A percentile compares a stretch with the other conserved stretches of the same genome.
Evolutionary conservation across 345 rosid genomes (phyloP).

Genomic region (Schrenkiella parvula): DNA sequence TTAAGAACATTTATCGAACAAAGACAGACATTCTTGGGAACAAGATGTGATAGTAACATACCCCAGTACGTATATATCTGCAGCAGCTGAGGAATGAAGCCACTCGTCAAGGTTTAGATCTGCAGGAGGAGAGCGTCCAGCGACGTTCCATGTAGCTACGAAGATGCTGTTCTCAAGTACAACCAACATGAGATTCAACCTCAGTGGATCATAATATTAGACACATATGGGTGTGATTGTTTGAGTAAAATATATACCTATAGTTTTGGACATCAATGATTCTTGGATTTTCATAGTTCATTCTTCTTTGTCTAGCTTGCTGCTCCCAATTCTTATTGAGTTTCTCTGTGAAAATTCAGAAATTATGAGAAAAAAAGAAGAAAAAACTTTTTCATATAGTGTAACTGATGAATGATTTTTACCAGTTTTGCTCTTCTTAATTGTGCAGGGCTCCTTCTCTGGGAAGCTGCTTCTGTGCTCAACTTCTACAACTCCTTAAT

Average conservation of each 20-base stretch:
- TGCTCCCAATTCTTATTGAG: constrained; percentile 64
- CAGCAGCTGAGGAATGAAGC: constrained; percentile 96
- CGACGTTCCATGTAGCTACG: constrained; percentile 96
- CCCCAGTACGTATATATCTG: constrained; percentile 97
- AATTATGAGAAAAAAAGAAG: not conserved
- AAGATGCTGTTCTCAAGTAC: constrained; percentile 62
- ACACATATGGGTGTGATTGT: not conserved
- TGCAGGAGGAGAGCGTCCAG: constrained; percentile 83
- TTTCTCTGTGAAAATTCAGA: constrained; percentile 54
- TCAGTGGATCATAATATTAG: not conserved
- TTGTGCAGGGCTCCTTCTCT: constrained; percentile 66
- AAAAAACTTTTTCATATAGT: not conserved
- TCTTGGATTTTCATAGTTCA: constrained; percentile 92
- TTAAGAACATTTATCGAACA: not conserved
- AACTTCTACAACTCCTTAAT: constrained; percentile 63
- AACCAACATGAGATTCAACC: not conserved
- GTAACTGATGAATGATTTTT: not conserved
- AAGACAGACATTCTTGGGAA: not conserved
- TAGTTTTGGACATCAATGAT: constrained; percentile 93
- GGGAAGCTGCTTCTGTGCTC: constrained; percentile 74
- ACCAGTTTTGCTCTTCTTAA: constrained; percentile 95
- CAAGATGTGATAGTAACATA: constrained; percentile 27
- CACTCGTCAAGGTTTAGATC: constrained; percentile 89
- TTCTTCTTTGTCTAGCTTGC: constrained; percentile 61
- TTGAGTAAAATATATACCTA: constrained; percentile 40